phyloP scores from a whole-genome alignment of 495 filamentous ascomycete genomes.

The Amniculicola lignicola region DNA sequence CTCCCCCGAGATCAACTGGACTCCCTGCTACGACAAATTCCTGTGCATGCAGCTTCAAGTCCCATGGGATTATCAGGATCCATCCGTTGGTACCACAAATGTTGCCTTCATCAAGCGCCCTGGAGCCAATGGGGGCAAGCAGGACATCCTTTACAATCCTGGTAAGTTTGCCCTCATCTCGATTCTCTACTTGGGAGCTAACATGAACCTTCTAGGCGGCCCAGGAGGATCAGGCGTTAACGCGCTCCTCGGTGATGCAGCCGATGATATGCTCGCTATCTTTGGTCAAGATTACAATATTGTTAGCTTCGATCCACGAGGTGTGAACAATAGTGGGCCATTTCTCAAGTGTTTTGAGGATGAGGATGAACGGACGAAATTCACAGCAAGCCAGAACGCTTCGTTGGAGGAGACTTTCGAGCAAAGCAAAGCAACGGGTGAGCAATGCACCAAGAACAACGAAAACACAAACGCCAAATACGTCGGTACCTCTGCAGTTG shows the following conservation, averaged over 20 bases:
- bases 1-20: conserved; percentile 35
- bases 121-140: conserved; percentile 32
- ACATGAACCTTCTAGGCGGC: conserved; percentile 38
- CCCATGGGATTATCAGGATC: conserved; percentile 36
- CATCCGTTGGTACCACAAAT: conserved; percentile 22
- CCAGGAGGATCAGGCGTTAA: conserved; percentile 48
- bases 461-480: conserved; percentile 41
- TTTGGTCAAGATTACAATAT: conserved; percentile 47
- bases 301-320: conserved; percentile 53
- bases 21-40: conserved; percentile 34
- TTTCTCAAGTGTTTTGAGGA: conserved; percentile 47
- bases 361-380: conserved; percentile 18
- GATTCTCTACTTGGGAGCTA: neutral
- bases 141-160: conserved; percentile 37
- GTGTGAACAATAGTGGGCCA: conserved; percentile 37
- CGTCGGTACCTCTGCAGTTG: conserved; percentile 48
- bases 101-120: conserved; percentile 36
- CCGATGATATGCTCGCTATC: neutral
- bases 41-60: conserved; percentile 34
- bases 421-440: neutral
- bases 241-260: conserved; percentile 38
- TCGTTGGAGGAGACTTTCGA: neutral
- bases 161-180: neutral
- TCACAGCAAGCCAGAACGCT: neutral
- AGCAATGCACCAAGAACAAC: conserved; percentile 1